Conservation (phyloP, 2,329 filamentous ascomycete species). For the Aspergillus nomiae region DNA sequence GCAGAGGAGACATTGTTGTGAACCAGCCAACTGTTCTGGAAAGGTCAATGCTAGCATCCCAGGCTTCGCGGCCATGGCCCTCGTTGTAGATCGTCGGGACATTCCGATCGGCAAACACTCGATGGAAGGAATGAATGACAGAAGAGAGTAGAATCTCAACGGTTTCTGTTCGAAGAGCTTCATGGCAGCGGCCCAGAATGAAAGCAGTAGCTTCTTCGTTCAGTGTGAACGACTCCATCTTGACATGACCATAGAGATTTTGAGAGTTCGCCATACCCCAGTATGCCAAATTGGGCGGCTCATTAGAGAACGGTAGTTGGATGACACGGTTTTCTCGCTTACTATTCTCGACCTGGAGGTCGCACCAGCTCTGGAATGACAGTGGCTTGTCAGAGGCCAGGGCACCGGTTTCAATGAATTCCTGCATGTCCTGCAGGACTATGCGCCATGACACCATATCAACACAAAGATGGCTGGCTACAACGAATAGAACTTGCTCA, state of each 20-base stretch:
- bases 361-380: slow-evolving; percentile 43
- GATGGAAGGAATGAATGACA: slow-evolving; percentile 47
- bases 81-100: slow-evolving; percentile 52
- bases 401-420: slow-evolving; percentile 35
- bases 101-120: slow-evolving; percentile 45
- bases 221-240: slow-evolving; percentile 37
- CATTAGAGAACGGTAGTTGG: slow-evolving; percentile 29
- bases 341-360: slow-evolving; percentile 33
- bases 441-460: slow-evolving; percentile 35
- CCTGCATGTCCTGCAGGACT: slow-evolving; percentile 39
- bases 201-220: slow-evolving; percentile 34
- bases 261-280: slow-evolving; percentile 37
- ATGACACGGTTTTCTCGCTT: slow-evolving; percentile 19
- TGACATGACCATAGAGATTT: slow-evolving; percentile 40
- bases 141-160: slow-evolving; percentile 41
- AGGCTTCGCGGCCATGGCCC: slow-evolving; percentile 52
- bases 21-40: slow-evolving; percentile 55
- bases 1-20: slow-evolving; percentile 50
- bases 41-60: slow-evolving; percentile 48
- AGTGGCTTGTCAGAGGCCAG: slow-evolving; percentile 37
- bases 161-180: slow-evolving; percentile 38
- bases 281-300: slow-evolving; percentile 36
- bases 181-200: slow-evolving; percentile 35
- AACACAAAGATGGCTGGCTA: slow-evolving; percentile 24
- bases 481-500: slow-evolving; percentile 20